Evolutionary conservation across 306 rosid species (phyloP).

Genomic region (Begonia fuchsioides): DNA sequence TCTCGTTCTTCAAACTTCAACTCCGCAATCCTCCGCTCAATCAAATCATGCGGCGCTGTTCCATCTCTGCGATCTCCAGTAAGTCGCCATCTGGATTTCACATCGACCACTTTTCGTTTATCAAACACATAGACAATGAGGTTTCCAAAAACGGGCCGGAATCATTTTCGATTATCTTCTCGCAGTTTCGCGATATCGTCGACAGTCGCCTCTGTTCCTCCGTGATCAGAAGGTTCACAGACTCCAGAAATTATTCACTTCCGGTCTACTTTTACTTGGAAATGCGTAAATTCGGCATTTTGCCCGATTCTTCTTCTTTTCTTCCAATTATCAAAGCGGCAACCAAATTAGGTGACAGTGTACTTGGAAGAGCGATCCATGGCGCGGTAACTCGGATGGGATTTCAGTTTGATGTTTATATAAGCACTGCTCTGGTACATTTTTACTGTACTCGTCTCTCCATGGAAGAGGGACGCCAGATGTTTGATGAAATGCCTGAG

Average conservation of each 20-base stretch:
- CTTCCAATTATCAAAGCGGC: constrained; percentile 8
- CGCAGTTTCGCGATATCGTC: constrained; percentile 2
- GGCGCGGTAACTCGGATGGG: constrained; percentile 8
- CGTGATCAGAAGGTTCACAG: constrained; percentile 4
- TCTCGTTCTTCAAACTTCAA: too few species aligned
- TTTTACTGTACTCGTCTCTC: constrained; percentile 6
- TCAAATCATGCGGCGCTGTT: background rate
- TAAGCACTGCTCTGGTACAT: constrained; percentile 10
- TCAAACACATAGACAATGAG: constrained; percentile 6
- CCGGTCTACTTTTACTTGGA: constrained; percentile 1
- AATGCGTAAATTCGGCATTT: constrained; percentile 4
- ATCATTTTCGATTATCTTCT: constrained; percentile 6
- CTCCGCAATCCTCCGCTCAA: background rate
- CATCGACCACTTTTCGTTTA: background rate
- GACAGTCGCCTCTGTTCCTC: constrained; percentile 1
- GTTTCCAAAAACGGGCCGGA: constrained; percentile 6
- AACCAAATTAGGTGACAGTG: background rate
- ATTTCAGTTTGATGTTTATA: constrained; percentile 5
- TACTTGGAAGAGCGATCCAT: constrained; percentile 10
- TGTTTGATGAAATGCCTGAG: constrained; percentile 9
- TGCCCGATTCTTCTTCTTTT: constrained; percentile 8
- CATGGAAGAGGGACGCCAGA: background rate
- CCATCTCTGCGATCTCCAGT: background rate
- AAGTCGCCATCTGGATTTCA: background rate
- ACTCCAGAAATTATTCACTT: constrained; percentile 1